A percentile compares a stretch with the other conserved stretches of the same genome.
Conservation (phyloP, 169 alveolate genomes). For the Eimeria acervulina region DNA sequence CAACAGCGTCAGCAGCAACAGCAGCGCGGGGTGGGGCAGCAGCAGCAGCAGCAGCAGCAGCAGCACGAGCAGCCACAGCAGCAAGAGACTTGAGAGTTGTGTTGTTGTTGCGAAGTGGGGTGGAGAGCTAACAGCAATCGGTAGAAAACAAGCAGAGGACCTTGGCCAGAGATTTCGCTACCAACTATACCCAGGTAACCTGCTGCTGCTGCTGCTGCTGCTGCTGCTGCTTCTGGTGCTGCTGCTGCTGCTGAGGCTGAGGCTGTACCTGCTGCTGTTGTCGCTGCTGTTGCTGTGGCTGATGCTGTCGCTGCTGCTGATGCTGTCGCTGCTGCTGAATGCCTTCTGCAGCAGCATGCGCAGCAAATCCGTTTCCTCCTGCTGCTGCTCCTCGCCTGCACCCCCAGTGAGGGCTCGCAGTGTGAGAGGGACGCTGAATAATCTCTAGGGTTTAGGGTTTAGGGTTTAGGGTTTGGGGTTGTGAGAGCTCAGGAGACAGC, state of each 20-base stretch:
- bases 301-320: neutral
- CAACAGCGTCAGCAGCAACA: slow-evolving; percentile 22
- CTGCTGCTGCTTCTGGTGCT: slow-evolving; percentile 19
- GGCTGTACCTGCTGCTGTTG: neutral
- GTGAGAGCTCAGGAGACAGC: slow-evolving; percentile 73
- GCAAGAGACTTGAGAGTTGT: slow-evolving; percentile 84
- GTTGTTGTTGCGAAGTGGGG: slow-evolving; percentile 99
- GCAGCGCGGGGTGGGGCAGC: slow-evolving; percentile 30
- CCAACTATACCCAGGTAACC: slow-evolving; percentile 94
- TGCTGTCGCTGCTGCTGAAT: neutral
- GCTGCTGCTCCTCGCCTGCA: neutral
- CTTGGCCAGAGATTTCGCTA: slow-evolving; percentile 94
- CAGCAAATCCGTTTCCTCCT: neutral
- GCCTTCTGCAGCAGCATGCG: neutral
- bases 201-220: slow-evolving; percentile 78
- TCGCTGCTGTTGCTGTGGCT: neutral
- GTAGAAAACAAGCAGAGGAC: slow-evolving; percentile 96
- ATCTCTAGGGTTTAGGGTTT: neutral
- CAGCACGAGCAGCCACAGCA: slow-evolving; percentile 19
- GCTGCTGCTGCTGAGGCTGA: neutral
- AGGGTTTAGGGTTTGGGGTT: neutral
- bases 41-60: slow-evolving; percentile 16
- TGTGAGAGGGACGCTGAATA: neutral
- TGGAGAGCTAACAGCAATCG: slow-evolving; percentile 98
- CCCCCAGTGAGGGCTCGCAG: neutral